Evolutionary conservation across 2,329 filamentous ascomycete genomes (phyloP), one percentile per base, ranked within the genome.

Genomic region (Dactylellina leptospora): DNA sequence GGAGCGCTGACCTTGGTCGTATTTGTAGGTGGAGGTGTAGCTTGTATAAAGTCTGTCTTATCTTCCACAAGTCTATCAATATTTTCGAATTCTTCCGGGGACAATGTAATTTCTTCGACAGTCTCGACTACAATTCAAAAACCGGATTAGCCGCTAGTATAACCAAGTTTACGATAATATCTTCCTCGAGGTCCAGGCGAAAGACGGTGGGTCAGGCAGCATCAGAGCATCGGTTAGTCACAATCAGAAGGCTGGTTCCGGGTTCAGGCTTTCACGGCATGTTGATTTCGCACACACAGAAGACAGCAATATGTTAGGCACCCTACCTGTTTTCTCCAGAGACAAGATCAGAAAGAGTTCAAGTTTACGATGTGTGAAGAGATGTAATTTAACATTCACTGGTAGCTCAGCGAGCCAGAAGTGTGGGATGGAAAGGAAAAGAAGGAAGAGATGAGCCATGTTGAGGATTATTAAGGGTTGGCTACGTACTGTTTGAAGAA

Each of bases 391-490:
- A 48, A 72, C 23, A 63, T 72, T 72, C 59, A 72, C 59, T 40
- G 33, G 48, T 38, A 56, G 36, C 53, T 53, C 6, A 13, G 18
- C 11, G 58, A 44, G 44, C 59, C 16, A 54, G 61, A 55, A 58
- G 53, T 64, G 54, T 44, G 36, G 59, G 33, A 51, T 40, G 10
- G 47, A 45, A 44, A 55, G 38, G 30, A 20, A 30, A 55, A 62
- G 45, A 28, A 55, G 33, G 40, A 48, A 47, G 27, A 53, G 42
- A 16, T 16, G 59, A 51, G 45, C 54, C 64, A 71, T 55, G 28
- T 71, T 58, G 58, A 71, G 68, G 68, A 72, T 55, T 62, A 60
- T 55, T 72, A 60, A 72, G 68, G 66, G 45, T 71, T 71, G 66
- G 66, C 66, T 72, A 72, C 53, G 68, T 72, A 72, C 68, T 72